Base-by-base conservation (phyloP, 2,329 filamentous ascomycete species). In the Macrophomina pseudophaseolina region DNA sequence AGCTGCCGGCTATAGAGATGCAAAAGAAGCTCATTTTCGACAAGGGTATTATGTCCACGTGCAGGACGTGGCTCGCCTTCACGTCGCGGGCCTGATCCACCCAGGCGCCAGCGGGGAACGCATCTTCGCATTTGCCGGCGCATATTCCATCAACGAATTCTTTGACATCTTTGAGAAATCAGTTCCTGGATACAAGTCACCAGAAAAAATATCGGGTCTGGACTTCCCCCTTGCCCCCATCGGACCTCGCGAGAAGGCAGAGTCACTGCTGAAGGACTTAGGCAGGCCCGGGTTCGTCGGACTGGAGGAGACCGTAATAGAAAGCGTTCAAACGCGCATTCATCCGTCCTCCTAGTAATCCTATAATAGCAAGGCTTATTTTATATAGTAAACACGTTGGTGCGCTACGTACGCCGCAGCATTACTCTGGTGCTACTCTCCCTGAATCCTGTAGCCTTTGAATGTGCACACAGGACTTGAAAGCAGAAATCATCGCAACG, bases 221-320 rank as follows among this genome's bases (percentile, higher is more conserved):
- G n/a, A 54, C 2, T n/a, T 67, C 16, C 68, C 42, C 1, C 63
- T 40, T 6, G 32, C 23, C 23, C 2, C 23, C 23, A 23, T 56
- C 16, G 32, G 40, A 18, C 66, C 48, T 11, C 46, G 53, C 18
- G 63, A 68, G 18, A 60, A 35, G 58, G 65, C 63, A 30, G 48
- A 51, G n/a, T 38, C 42, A 18, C 66, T 63, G 12, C 42, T 71
- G 63, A 69, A 68, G 54, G 59, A 64, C 9, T 18, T 71, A 56
- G 69, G 67, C 1, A 44, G 49, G 12, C 16, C 66, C 5, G 69
- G 66, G 4, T 70, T 66, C 65, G 59, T 64, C 35, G n/a, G 33
- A 3, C 67, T 70, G 53, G 68, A 70, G 28, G 53, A 66, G 4
- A 38, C 7, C 35, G 6, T 38, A 38, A 4, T 3, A 23, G 23